Evolutionary conservation across 495 filamentous ascomycete genomes (phyloP).

Genomic region (Collariella sp.): DNA sequence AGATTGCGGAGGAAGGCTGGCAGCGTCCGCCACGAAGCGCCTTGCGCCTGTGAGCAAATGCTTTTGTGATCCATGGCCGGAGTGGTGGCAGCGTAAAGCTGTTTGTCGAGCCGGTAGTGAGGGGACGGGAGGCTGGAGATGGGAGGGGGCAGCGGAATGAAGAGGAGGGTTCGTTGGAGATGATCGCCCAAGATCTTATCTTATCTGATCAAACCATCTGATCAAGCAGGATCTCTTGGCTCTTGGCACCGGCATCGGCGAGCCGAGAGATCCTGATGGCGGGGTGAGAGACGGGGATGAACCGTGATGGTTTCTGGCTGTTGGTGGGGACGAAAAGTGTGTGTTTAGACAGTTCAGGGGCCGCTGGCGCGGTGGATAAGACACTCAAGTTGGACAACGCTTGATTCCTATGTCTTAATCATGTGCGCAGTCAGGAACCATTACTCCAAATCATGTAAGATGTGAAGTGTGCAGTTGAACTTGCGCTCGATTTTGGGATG

Average conservation of each 20-base stretch:
- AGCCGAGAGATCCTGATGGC: not conserved
- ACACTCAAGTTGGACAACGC: no score
- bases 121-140: not conserved
- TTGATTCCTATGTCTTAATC: no score
- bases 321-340: no score
- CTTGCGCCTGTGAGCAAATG: not conserved
- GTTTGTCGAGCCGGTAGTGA: not conserved
- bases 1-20: not conserved
- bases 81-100: not conserved
- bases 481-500: no score
- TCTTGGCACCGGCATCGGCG: not conserved
- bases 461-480: no score
- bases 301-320: not conserved
- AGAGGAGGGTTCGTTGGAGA: not conserved
- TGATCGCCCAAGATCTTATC: constrained; percentile 1
- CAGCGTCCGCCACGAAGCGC: not conserved
- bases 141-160: not conserved
- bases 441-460: no score
- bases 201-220: not conserved
- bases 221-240: not conserved
- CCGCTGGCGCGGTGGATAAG: no score
- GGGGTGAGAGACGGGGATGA: not conserved
- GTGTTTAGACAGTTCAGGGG: no score
- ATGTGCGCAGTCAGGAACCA: no score
- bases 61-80: constrained; percentile 1